These are phyloP conservation scores for Wickerhamiella kazuoi DNA, from an alignment of 805 yeast species.

Conservation along the genomic window DNA sequence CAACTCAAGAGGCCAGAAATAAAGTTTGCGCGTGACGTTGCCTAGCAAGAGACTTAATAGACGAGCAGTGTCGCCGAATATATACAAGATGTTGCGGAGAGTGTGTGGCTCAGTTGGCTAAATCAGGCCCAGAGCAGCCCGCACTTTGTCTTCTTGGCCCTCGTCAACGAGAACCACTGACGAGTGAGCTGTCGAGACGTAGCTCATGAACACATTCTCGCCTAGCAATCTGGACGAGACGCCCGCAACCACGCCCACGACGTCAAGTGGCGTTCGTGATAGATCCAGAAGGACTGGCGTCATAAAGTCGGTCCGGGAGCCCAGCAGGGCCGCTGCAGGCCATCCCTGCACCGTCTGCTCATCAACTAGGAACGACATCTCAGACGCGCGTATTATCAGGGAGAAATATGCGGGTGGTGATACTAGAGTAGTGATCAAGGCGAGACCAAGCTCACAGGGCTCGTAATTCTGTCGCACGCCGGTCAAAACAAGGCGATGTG, in stretches of 20 bases:
- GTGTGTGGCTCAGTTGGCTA: not conserved
- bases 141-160: not conserved
- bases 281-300: slow-evolving; percentile 42
- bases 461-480: slow-evolving; percentile 37
- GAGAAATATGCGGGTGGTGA: slow-evolving; percentile 17
- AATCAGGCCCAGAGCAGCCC: too few relatives aligned
- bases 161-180: slow-evolving; percentile 40
- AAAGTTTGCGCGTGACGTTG: too few relatives aligned
- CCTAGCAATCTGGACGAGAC: slow-evolving; percentile 33
- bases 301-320: slow-evolving; percentile 38
- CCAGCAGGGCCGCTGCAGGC: slow-evolving; percentile 36
- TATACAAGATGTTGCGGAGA: too few relatives aligned
- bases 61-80: too few relatives aligned
- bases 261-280: slow-evolving; percentile 34
- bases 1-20: too few relatives aligned
- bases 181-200: slow-evolving; percentile 41
- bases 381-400: slow-evolving; percentile 20
- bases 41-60: too few relatives aligned
- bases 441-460: slow-evolving; percentile 13
- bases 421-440: slow-evolving; percentile 26
- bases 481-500: slow-evolving; percentile 31
- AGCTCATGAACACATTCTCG: slow-evolving; percentile 33
- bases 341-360: slow-evolving; percentile 16
- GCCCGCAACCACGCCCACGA: slow-evolving; percentile 52
- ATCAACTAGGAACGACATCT: slow-evolving; percentile 18